These are phyloP conservation scores for Aspergillus sp. DNA, from an alignment of 2,329 filamentous ascomycete genomes.

Conservation along the genomic window DNA sequence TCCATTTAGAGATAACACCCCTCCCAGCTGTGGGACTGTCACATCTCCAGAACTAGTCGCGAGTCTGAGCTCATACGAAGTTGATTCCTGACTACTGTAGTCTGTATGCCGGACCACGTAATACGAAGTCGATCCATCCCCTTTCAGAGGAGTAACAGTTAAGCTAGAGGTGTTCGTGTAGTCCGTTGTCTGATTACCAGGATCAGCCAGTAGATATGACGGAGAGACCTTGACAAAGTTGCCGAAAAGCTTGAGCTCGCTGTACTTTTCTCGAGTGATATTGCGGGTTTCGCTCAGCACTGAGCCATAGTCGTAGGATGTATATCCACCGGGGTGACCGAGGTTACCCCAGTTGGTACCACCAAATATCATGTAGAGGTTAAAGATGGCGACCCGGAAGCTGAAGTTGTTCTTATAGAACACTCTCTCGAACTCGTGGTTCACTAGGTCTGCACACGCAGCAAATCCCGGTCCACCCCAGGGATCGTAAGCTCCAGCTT, in stretches of 20 bases:
- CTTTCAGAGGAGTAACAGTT: slow-evolving; percentile 56
- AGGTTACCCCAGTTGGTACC: slow-evolving; percentile 82
- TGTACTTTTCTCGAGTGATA: slow-evolving; percentile 67
- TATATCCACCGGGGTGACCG: slow-evolving; percentile 61
- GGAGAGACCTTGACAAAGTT: slow-evolving; percentile 70
- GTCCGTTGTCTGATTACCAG: slow-evolving; percentile 37
- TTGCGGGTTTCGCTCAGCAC: slow-evolving; percentile 63
- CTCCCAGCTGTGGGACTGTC: slow-evolving; percentile 36
- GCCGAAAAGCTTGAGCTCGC: slow-evolving; percentile 67
- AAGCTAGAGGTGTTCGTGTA: slow-evolving; percentile 50
- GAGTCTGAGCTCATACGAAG: slow-evolving; percentile 58
- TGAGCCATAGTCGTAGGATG: slow-evolving; percentile 56
- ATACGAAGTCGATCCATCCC: slow-evolving; percentile 46
- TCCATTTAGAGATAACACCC: slow-evolving; percentile 32
- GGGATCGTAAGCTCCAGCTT: slow-evolving; percentile 65
- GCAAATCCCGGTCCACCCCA: slow-evolving; percentile 68
- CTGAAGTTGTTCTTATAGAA: slow-evolving; percentile 72
- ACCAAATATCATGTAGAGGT: slow-evolving; percentile 71
- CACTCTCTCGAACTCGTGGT: slow-evolving; percentile 67
- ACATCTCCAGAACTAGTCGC: slow-evolving; percentile 34
- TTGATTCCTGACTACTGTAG: slow-evolving; percentile 53
- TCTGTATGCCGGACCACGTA: slow-evolving; percentile 62
- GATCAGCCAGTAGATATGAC: slow-evolving; percentile 57
- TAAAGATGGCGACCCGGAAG: slow-evolving; percentile 61
- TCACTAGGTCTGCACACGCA: slow-evolving; percentile 58